These are phyloP conservation scores for Rutstroemia sp. DNA, from an alignment of 2,329 filamentous ascomycete species.

Conservation along the genomic window DNA sequence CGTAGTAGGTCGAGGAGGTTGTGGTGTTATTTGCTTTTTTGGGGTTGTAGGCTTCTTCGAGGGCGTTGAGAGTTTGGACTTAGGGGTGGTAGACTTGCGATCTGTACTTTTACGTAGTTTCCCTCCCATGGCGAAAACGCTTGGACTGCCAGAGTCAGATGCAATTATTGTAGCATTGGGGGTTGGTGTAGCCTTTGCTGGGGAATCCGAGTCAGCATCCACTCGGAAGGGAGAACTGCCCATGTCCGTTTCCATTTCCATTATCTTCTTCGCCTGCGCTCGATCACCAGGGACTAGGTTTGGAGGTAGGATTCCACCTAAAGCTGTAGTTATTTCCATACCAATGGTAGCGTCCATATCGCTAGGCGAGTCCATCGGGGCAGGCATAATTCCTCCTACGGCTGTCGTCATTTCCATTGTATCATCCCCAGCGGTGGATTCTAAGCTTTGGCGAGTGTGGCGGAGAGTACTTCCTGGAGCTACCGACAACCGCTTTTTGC, in stretches of 20 bases:
- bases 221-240: constrained; percentile 37
- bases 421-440: constrained; percentile 25
- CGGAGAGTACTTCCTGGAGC: constrained; percentile 10
- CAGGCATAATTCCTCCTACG: constrained; percentile 36
- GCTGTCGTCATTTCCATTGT: constrained; percentile 38
- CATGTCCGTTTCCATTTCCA: constrained; percentile 50
- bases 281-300: constrained; percentile 34
- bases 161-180: constrained; percentile 33
- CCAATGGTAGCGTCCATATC: constrained; percentile 38
- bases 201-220: constrained; percentile 30
- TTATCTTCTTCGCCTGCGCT: constrained; percentile 45
- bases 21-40: constrained; percentile 37
- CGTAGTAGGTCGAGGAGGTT: constrained; percentile 37
- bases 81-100: constrained; percentile 33
- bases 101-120: constrained; percentile 43
- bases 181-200: constrained; percentile 30
- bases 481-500: constrained; percentile 15
- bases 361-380: constrained; percentile 37
- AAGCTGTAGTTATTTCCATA: constrained; percentile 58
- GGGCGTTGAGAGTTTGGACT: constrained; percentile 23
- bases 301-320: constrained; percentile 46
- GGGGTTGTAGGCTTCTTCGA: constrained; percentile 33
- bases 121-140: constrained; percentile 44
- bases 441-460: constrained; percentile 31
- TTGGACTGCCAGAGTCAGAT: constrained; percentile 47